A percentile compares a stretch with the other conserved stretches of the same genome.
Evolutionary conservation across 2,329 filamentous ascomycete species (phyloP).

Genomic region (Fonsecaea erecta): DNA sequence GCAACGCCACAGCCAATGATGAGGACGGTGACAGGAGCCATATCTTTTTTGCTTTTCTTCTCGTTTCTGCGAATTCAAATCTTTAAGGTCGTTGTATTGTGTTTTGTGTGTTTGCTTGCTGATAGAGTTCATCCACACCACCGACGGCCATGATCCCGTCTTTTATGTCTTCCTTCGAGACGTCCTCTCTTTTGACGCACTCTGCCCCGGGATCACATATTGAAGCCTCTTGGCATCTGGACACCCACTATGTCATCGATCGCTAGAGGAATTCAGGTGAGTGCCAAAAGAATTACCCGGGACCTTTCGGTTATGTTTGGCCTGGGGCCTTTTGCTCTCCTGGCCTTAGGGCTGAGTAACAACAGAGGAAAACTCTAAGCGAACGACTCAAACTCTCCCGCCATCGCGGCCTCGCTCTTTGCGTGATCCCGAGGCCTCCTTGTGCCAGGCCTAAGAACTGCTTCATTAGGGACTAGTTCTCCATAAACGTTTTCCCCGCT

Average conservation of each 20-base stretch:
- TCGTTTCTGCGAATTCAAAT: too few relatives aligned
- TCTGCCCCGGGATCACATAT: background rate
- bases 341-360: background rate
- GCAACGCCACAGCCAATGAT: constrained; percentile 29
- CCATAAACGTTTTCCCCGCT: background rate
- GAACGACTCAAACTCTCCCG: background rate
- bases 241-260: background rate
- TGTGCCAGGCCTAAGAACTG: background rate
- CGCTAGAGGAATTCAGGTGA: background rate
- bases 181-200: background rate
- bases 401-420: background rate
- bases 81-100: background rate
- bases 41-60: background rate
- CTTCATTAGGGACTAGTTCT: background rate
- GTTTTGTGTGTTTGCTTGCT: background rate
- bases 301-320: background rate
- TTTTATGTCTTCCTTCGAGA: background rate
- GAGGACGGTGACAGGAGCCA: constrained; percentile 19
- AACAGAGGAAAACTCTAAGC: background rate
- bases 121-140: background rate
- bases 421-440: background rate
- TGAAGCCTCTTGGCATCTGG: background rate
- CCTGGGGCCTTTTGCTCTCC: background rate
- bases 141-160: background rate
- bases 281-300: background rate